These are phyloP conservation scores for Tetracentron sinense DNA, from an alignment of 164 flowering plant species.

Conservation along the genomic window DNA sequence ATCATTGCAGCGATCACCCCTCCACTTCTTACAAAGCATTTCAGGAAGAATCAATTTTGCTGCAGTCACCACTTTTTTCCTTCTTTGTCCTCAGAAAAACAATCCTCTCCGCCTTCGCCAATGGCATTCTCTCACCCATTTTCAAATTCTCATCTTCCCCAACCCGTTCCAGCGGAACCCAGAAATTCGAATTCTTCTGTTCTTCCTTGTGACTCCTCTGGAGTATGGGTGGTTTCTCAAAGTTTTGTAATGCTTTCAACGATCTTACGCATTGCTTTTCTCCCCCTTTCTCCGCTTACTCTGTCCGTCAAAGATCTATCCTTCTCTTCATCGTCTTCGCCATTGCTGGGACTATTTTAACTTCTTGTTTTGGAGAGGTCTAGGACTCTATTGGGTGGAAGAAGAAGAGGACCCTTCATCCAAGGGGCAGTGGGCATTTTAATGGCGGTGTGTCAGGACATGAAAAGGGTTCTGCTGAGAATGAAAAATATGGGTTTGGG, in stretches of 20 bases:
- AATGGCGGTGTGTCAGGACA: conserved; percentile 10
- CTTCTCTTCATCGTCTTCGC: conserved; percentile 6
- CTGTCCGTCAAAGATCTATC: conserved; percentile 42
- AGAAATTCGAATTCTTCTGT: conserved; percentile 26
- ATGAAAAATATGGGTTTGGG: not conserved
- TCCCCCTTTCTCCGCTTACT: conserved; percentile 56
- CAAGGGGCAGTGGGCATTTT: conserved; percentile 86
- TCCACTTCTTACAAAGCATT: conserved; percentile 58
- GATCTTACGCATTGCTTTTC: conserved; percentile 49
- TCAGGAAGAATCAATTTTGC: conserved; percentile 61
- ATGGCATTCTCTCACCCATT: conserved; percentile 81
- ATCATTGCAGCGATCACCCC: conserved; percentile 54
- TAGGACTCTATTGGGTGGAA: conserved; percentile 45
- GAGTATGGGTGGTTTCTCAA: conserved; percentile 7
- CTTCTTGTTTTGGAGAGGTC: conserved; percentile 31
- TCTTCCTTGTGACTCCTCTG: conserved; percentile 2
- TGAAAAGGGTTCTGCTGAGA: not conserved
- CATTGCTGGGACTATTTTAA: conserved; percentile 9
- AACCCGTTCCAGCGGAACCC: conserved; percentile 22
- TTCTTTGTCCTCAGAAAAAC: conserved; percentile 55
- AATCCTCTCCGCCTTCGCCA: conserved; percentile 50
- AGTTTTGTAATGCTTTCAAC: conserved; percentile 50
- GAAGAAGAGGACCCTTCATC: conserved; percentile 63
- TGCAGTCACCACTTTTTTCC: conserved; percentile 38
- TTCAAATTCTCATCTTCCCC: conserved; percentile 20